Evolutionary conservation across 2,329 filamentous ascomycete species (phyloP).

Genomic region (Colletotrichum karsti): DNA sequence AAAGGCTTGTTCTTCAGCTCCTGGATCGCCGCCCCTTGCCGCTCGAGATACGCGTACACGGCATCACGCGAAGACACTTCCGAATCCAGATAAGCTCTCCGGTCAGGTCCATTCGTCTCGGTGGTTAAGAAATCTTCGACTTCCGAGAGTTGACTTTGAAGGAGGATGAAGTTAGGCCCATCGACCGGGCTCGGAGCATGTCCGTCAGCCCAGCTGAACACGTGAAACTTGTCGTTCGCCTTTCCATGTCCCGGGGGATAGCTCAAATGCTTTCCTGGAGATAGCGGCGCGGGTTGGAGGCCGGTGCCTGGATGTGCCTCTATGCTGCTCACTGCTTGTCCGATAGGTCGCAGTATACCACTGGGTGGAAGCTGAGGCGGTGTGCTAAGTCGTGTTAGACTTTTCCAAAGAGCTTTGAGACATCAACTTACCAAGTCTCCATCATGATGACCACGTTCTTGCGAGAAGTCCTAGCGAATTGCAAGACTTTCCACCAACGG

Average conservation of each 20-base stretch:
- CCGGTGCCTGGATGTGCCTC: background rate
- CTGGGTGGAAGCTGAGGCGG: slow-evolving; percentile 24
- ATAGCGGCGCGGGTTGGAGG: background rate
- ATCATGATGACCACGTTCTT: slow-evolving; percentile 33
- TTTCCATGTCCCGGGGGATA: slow-evolving; percentile 7
- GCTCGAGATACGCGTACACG: slow-evolving; percentile 36
- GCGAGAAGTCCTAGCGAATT: slow-evolving; percentile 32
- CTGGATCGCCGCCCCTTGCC: slow-evolving; percentile 6
- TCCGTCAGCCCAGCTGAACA: slow-evolving; percentile 23
- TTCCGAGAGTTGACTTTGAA: slow-evolving; percentile 21
- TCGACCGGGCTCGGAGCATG: background rate
- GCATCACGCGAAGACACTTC: slow-evolving; percentile 33
- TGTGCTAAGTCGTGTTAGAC: background rate
- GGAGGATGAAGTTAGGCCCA: slow-evolving; percentile 19
- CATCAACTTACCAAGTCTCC: slow-evolving; percentile 18
- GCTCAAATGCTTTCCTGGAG: slow-evolving; percentile 6
- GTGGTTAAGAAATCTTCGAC: slow-evolving; percentile 19
- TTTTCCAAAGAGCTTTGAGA: too few species aligned
- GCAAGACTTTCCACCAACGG: slow-evolving; percentile 40
- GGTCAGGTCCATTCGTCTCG: slow-evolving; percentile 17
- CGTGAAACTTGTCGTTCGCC: slow-evolving; percentile 21
- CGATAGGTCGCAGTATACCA: slow-evolving; percentile 8
- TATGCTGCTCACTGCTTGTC: background rate
- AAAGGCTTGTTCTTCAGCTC: background rate
- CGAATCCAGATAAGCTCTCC: slow-evolving; percentile 13